Evolutionary conservation across 1,284 basidiomycete species (phyloP).

Genomic region (Pseudozyma pruni): DNA sequence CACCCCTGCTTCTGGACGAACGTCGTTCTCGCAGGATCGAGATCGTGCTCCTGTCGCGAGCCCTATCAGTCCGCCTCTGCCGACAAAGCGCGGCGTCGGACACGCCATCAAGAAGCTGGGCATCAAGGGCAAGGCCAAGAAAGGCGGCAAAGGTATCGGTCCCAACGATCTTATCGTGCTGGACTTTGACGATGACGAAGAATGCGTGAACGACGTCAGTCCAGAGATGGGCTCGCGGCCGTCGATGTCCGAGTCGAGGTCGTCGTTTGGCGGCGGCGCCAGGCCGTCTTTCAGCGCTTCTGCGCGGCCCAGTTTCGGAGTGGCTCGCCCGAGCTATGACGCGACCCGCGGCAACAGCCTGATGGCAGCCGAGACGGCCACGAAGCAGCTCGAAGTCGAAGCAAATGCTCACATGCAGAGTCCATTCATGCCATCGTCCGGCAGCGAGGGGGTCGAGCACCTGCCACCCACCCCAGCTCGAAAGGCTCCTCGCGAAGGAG

Average conservation of each 20-base stretch:
- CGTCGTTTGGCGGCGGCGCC: slow-evolving; percentile 26
- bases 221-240: slow-evolving; percentile 10
- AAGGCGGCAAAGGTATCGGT: slow-evolving; percentile 33
- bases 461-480: slow-evolving; percentile 4
- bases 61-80: slow-evolving; percentile 35
- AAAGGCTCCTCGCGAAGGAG: slow-evolving; percentile 1
- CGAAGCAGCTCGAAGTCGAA: slow-evolving; percentile 20
- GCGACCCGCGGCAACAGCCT: slow-evolving; percentile 12
- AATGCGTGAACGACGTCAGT: background rate
- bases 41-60: slow-evolving; percentile 42
- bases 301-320: slow-evolving; percentile 16
- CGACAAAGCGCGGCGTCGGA: slow-evolving; percentile 10
- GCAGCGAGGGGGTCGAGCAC: slow-evolving; percentile 4
- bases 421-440: slow-evolving; percentile 22
- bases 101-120: slow-evolving; percentile 29
- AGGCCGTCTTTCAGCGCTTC: slow-evolving; percentile 20
- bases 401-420: slow-evolving; percentile 19
- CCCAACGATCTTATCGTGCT: slow-evolving; percentile 21
- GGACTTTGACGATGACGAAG: slow-evolving; percentile 8
- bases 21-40: slow-evolving; percentile 45
- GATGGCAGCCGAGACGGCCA: slow-evolving; percentile 15
- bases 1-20: slow-evolving; percentile 14
- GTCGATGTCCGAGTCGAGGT: slow-evolving; percentile 28
- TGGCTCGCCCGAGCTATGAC: slow-evolving; percentile 23
- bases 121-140: slow-evolving; percentile 20